Evolutionary conservation across 2,329 filamentous ascomycete genomes (phyloP).

Genomic region (Cladophialophora exuberans): DNA sequence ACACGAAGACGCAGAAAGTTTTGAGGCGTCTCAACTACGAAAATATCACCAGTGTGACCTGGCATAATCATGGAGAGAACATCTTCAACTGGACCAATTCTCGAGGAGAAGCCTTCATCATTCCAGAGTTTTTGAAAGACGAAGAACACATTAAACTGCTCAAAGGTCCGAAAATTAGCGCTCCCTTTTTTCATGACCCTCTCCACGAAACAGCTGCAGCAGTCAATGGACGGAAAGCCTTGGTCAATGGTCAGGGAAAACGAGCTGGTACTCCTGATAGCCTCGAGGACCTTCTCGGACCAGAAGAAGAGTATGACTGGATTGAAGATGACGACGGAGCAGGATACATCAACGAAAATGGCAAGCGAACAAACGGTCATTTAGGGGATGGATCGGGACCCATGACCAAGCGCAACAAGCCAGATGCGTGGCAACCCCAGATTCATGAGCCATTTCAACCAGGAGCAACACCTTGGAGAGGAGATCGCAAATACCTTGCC

Average conservation of each 20-base stretch:
- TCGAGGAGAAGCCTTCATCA: constrained; percentile 91
- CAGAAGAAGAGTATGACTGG: constrained; percentile 73
- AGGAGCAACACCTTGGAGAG: constrained; percentile 93
- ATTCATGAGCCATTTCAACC: constrained; percentile 88
- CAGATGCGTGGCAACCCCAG: constrained; percentile 60
- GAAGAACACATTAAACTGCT: constrained; percentile 60
- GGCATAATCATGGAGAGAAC: constrained; percentile 84
- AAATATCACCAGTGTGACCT: constrained; percentile 82
- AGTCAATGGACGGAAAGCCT: constrained; percentile 60
- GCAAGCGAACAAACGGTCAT: constrained; percentile 63
- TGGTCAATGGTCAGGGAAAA: constrained; percentile 57
- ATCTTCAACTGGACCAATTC: constrained; percentile 88
- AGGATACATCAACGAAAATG: constrained; percentile 73
- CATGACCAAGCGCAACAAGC: constrained; percentile 55
- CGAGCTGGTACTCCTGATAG: constrained; percentile 72
- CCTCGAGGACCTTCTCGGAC: constrained; percentile 77
- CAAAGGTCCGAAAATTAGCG: constrained; percentile 54
- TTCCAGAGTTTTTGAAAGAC: constrained; percentile 68
- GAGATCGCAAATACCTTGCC: constrained; percentile 89
- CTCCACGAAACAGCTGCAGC: constrained; percentile 66
- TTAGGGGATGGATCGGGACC: constrained; percentile 48
- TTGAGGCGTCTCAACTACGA: constrained; percentile 77
- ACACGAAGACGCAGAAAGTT: constrained; percentile 82
- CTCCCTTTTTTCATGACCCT: constrained; percentile 84
- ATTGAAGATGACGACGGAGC: constrained; percentile 94